A percentile compares a stretch with the other conserved stretches of the same genome.
Conservation (phyloP, 1,139 yeast species). For the Hyphopichia fennica region DNA sequence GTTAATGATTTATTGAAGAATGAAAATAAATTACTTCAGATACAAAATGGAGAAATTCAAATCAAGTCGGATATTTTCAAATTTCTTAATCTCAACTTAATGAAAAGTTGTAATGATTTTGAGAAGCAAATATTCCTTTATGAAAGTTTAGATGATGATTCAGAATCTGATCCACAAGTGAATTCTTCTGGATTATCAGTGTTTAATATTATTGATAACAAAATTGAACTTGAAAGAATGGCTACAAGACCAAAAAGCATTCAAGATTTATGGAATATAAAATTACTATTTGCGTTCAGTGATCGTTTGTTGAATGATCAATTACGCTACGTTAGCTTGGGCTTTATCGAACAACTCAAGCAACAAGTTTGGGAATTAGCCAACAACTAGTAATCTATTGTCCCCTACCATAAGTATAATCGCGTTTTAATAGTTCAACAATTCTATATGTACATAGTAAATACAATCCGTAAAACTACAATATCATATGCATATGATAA, state of each 20-base stretch:
- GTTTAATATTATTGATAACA: conserved; percentile 56
- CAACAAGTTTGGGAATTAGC: conserved; percentile 38
- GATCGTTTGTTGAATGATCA: conserved; percentile 39
- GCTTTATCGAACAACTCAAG: conserved; percentile 53
- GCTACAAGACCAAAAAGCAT: conserved; percentile 43
- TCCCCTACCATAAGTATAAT: not conserved
- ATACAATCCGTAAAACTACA: no score
- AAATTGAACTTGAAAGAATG: conserved; percentile 49
- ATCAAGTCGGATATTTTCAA: conserved; percentile 24
- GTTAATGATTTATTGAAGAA: conserved; percentile 36
- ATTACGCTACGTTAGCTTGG: conserved; percentile 43
- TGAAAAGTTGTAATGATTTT: conserved; percentile 25
- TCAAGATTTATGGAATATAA: conserved; percentile 69
- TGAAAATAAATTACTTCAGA: conserved; percentile 30
- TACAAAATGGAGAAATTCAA: conserved; percentile 27
- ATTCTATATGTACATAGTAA: no score
- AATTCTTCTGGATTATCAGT: conserved; percentile 27
- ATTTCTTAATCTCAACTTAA: conserved; percentile 24
- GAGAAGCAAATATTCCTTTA: conserved; percentile 37
- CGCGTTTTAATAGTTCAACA: no score
- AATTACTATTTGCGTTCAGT: conserved; percentile 61
- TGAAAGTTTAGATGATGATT: conserved; percentile 21
- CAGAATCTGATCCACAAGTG: conserved; percentile 14
- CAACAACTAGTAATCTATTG: not conserved
- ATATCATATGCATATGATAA: no score